A percentile compares a stretch with the other conserved stretches of the same genome.
phyloP scores from a whole-genome alignment of 352 stramenopile genomes.

The Pythium volutum region DNA sequence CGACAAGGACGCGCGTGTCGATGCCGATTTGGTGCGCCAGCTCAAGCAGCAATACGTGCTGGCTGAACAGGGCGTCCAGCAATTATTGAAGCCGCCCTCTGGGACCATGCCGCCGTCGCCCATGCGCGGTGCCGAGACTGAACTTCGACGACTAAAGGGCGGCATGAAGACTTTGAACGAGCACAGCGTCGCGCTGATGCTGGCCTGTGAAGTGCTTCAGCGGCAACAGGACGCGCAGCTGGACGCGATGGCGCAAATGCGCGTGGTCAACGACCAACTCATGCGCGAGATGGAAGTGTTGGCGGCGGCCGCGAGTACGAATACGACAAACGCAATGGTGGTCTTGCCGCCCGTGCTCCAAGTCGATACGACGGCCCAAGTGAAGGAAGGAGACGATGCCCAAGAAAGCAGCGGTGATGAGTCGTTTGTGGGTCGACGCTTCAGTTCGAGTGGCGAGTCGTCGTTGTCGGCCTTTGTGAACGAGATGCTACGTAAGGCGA shows the following conservation, averaged over 20 bases:
- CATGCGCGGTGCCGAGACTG: slow-evolving; percentile 36
- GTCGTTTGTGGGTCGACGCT: background rate
- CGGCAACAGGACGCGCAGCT: slow-evolving; percentile 22
- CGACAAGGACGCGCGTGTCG: slow-evolving; percentile 18
- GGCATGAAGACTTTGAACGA: slow-evolving; percentile 31
- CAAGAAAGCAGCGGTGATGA: background rate
- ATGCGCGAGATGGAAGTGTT: slow-evolving; percentile 21
- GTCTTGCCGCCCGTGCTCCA: slow-evolving; percentile 7
- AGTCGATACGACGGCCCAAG: background rate
- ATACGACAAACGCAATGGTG: background rate
- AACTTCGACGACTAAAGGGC: slow-evolving; percentile 51
- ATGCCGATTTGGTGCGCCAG: slow-evolving; percentile 35
- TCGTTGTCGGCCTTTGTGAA: slow-evolving; percentile 72
- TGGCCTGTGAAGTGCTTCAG: slow-evolving; percentile 29
- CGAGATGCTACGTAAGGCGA: slow-evolving; percentile 68
- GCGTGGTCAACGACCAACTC: slow-evolving; percentile 23
- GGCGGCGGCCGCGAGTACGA: slow-evolving; percentile 3
- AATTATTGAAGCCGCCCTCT: slow-evolving; percentile 49
- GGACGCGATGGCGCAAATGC: slow-evolving; percentile 16
- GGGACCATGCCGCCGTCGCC: slow-evolving; percentile 29
- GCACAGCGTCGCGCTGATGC: slow-evolving; percentile 26
- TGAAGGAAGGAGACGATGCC: background rate
- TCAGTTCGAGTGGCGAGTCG: slow-evolving; percentile 35
- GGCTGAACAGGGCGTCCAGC: slow-evolving; percentile 54
- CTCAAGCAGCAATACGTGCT: slow-evolving; percentile 67